phyloP scores from a whole-genome alignment of 1,284 basidiomycete species.

The Ceratobasidium sp. region DNA sequence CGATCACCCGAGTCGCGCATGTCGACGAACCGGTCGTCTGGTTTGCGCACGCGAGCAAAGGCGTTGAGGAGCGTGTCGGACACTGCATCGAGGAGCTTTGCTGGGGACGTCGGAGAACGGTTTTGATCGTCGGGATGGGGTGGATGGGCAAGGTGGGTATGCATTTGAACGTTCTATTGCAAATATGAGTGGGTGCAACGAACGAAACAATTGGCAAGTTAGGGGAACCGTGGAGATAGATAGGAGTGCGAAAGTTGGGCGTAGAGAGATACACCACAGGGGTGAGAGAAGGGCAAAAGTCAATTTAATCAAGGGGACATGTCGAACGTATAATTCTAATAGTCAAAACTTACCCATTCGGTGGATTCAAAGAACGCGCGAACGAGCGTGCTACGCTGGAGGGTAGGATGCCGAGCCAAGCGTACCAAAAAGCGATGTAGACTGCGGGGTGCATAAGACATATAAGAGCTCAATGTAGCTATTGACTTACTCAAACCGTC shows the following conservation, averaged over 20 bases:
- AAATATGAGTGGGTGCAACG: not conserved
- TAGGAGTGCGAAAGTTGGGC: not conserved
- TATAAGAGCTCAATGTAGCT: not conserved
- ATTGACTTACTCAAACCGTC: slow-evolving; percentile 86
- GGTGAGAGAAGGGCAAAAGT: not conserved
- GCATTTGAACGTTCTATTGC: slow-evolving; percentile 90
- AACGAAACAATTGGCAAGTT: not conserved
- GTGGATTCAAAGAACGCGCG: slow-evolving; percentile 95
- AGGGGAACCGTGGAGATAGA: slow-evolving; percentile 19
- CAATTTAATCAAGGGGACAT: slow-evolving; percentile 1
- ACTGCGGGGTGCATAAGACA: slow-evolving; percentile 60
- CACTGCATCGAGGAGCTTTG: slow-evolving; percentile 88
- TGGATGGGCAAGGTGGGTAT: slow-evolving; percentile 90
- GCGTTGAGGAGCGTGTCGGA: slow-evolving; percentile 96
- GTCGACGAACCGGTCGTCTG: slow-evolving; percentile 92
- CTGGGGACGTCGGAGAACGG: slow-evolving; percentile 57
- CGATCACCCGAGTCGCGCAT: slow-evolving; percentile 94
- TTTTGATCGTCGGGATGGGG: slow-evolving; percentile 73
- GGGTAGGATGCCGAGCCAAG: slow-evolving; percentile 90
- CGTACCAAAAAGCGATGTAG: slow-evolving; percentile 94
- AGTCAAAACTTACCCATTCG: slow-evolving; percentile 85
- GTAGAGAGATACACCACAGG: not conserved
- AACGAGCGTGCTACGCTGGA: slow-evolving; percentile 91
- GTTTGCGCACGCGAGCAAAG: slow-evolving; percentile 94
- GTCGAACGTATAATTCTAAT: not conserved